Evolutionary conservation across 2,329 filamentous ascomycete species (phyloP).

Genomic region (Claviceps paspali): DNA sequence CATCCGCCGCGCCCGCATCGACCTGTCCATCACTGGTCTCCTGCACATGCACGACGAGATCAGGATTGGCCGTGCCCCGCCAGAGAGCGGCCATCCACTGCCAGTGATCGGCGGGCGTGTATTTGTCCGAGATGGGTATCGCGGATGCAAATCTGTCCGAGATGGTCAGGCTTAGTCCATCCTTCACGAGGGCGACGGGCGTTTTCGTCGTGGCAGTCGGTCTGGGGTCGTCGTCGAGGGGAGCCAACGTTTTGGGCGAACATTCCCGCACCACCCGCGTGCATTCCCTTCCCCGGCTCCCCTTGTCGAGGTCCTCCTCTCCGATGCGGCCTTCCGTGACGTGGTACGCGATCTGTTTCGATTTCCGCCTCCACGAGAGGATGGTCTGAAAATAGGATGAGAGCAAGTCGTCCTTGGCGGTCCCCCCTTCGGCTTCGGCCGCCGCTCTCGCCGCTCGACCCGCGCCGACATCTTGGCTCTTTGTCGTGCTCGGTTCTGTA

Average conservation of each 20-base stretch:
- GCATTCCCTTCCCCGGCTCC: conserved; percentile 3
- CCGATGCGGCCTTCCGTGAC: conserved; percentile 17
- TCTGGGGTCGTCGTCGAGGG: conserved; percentile 4
- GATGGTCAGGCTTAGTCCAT: conserved; percentile 65
- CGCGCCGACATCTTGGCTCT: neutral
- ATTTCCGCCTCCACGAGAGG: conserved; percentile 54
- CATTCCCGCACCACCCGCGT: neutral
- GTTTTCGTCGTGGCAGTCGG: conserved; percentile 17
- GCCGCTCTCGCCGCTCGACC: neutral
- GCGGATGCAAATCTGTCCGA: conserved; percentile 60
- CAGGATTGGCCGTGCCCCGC: conserved; percentile 71
- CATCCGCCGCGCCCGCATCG: conserved; percentile 36
- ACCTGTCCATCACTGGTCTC: conserved; percentile 18
- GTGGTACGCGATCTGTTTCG: conserved; percentile 49
- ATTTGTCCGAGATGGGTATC: conserved; percentile 62
- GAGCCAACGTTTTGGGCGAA: conserved; percentile 4
- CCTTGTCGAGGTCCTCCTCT: neutral
- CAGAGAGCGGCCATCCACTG: conserved; percentile 93
- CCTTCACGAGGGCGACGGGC: conserved; percentile 61
- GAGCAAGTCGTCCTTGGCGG: conserved; percentile 25
- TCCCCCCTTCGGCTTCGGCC: conserved; percentile 1
- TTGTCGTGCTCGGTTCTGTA: conserved; percentile 1
- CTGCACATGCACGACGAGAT: conserved; percentile 58
- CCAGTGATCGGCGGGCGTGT: conserved; percentile 82
- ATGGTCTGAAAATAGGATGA: conserved; percentile 52